These are phyloP conservation scores for Podospora sp. DNA, from an alignment of 495 filamentous ascomycete species.

Conservation along the genomic window DNA sequence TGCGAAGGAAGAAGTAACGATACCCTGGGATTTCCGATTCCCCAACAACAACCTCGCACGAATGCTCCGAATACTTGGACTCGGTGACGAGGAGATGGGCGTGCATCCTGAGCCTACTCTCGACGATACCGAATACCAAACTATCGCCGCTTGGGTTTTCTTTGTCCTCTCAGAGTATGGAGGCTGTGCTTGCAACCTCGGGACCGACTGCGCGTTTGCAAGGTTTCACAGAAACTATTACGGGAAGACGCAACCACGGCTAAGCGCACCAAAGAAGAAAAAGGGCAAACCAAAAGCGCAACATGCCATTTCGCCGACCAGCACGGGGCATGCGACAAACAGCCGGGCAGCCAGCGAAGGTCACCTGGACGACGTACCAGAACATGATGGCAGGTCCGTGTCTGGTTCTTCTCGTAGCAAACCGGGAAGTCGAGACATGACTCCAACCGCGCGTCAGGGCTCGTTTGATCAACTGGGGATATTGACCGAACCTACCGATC, in stretches of 20 bases:
- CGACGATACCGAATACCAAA: conserved; percentile 56
- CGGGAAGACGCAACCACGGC: conserved; percentile 46
- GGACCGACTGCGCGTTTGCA: conserved; percentile 66
- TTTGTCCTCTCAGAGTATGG: conserved; percentile 82
- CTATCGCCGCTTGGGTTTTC: conserved; percentile 59
- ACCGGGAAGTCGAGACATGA: conserved; percentile 79
- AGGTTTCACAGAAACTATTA: conserved; percentile 71
- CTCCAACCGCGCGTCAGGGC: conserved; percentile 61
- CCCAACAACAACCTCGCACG: conserved; percentile 46
- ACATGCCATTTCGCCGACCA: conserved; percentile 63
- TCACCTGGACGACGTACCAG: conserved; percentile 54
- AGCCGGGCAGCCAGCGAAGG: conserved; percentile 80
- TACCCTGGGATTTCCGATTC: conserved; percentile 58
- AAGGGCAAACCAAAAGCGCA: conserved; percentile 57
- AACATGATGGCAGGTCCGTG: conserved; percentile 65
- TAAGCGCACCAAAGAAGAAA: conserved; percentile 63
- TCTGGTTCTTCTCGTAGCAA: conserved; percentile 77
- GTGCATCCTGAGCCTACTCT: conserved; percentile 40
- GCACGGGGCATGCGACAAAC: conserved; percentile 68
- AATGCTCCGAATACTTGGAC: conserved; percentile 52
- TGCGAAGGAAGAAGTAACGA: conserved; percentile 56
- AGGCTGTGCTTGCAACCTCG: conserved; percentile 78
- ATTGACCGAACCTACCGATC: conserved; percentile 71
- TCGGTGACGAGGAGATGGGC: conserved; percentile 48
- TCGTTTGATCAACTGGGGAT: conserved; percentile 54